phyloP scores from a whole-genome alignment of 768 basidiomycete genomes.

The Obba rivulosa region DNA sequence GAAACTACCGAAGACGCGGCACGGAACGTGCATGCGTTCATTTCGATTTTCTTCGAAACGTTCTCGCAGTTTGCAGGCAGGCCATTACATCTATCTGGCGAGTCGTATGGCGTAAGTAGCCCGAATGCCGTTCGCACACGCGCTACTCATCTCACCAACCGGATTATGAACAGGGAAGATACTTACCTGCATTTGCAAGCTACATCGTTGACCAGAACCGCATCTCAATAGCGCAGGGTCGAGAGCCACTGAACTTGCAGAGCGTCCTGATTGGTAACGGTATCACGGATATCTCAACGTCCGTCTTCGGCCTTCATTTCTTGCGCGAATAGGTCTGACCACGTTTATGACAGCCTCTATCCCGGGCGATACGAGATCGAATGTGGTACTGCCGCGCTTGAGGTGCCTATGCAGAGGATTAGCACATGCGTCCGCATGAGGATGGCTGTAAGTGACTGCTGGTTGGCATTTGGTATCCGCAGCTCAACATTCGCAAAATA shows the following conservation, averaged over 20 bases:
- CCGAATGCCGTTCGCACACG: no score
- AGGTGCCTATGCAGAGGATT: constrained; percentile 42
- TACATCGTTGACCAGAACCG: constrained; percentile 72
- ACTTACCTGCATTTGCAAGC: constrained; percentile 70
- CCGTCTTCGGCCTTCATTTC: constrained; percentile 16
- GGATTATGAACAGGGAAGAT: constrained; percentile 51
- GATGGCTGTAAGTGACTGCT: constrained; percentile 37
- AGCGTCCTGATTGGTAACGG: constrained; percentile 77
- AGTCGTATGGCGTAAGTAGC: constrained; percentile 59
- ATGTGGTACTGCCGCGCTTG: constrained; percentile 46
- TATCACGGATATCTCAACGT: constrained; percentile 50
- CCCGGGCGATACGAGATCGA: constrained; percentile 42
- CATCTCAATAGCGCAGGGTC: constrained; percentile 43
- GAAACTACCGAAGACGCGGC: constrained; percentile 80
- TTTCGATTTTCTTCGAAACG: constrained; percentile 74
- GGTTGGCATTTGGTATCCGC: background rate
- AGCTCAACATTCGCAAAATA: background rate
- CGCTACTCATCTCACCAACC: background rate
- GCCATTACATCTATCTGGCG: constrained; percentile 68
- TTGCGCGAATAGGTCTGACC: background rate
- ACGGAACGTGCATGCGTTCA: constrained; percentile 67
- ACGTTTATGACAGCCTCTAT: constrained; percentile 26
- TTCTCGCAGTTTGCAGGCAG: constrained; percentile 69
- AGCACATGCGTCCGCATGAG: constrained; percentile 53
- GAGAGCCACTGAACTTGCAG: constrained; percentile 54